phyloP scores from a whole-genome alignment of 768 basidiomycete genomes.

The Hypholoma fasciculare region DNA sequence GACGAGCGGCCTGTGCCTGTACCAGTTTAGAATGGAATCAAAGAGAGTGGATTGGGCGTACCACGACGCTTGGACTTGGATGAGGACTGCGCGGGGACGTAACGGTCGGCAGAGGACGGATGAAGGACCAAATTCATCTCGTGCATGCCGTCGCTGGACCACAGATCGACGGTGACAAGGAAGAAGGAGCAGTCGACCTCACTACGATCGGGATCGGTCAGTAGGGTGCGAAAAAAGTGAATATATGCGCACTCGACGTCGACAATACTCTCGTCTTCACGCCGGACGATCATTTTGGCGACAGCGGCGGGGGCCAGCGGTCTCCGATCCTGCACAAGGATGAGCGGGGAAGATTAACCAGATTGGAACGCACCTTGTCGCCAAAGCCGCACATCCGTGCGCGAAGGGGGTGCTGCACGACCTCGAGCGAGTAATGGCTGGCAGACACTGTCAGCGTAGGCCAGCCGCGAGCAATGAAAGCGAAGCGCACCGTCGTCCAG shows the following conservation, averaged over 20 bases:
- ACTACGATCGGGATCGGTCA: conserved; percentile 38
- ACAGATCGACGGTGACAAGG: conserved; percentile 89
- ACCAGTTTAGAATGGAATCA: conserved; percentile 28
- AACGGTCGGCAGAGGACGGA: conserved; percentile 78
- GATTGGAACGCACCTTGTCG: conserved; percentile 67
- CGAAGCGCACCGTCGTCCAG: conserved; percentile 54
- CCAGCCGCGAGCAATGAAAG: conserved; percentile 6
- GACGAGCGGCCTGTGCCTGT: conserved; percentile 45
- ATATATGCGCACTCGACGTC: conserved; percentile 68
- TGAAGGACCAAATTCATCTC: conserved; percentile 91
- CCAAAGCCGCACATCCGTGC: conserved; percentile 97
- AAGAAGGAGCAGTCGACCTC: conserved; percentile 88
- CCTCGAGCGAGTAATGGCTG: conserved; percentile 81
- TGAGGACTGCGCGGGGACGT: conserved; percentile 49
- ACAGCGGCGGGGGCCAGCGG: conserved; percentile 91
- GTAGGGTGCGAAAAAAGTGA: conserved; percentile 1
- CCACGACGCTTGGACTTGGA: conserved; percentile 44
- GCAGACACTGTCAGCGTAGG: conserved; percentile 4
- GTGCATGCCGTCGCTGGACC: conserved; percentile 78
- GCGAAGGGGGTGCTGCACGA: conserved; percentile 85
- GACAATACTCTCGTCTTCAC: conserved; percentile 65
- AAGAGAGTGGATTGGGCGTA: conserved; percentile 31
- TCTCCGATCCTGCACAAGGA: conserved; percentile 71
- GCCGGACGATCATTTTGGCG: conserved; percentile 76
- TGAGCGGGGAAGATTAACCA: conserved; percentile 11